phyloP scores from a whole-genome alignment of 2,329 filamentous ascomycete genomes.

The Ophiostoma sp. region DNA sequence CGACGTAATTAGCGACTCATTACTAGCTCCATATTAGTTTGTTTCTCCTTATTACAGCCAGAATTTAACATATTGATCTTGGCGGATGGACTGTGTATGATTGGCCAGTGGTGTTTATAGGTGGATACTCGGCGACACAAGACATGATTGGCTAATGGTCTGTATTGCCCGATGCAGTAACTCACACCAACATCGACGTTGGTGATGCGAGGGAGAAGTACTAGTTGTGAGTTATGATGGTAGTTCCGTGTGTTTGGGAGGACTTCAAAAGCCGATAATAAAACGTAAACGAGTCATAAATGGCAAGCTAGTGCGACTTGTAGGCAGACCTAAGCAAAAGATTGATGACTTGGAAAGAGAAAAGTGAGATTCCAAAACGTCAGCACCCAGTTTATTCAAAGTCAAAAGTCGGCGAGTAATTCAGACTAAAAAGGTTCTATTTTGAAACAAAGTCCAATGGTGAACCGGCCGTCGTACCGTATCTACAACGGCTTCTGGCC shows the following conservation, averaged over 20 bases:
- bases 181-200: neutral
- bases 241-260: neutral
- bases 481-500: slow-evolving; percentile 8
- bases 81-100: neutral
- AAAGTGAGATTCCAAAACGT: too few species aligned
- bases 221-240: neutral
- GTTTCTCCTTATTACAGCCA: slow-evolving; percentile 7
- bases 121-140: neutral
- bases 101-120: neutral
- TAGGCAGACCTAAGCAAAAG: too few species aligned
- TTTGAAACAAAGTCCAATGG: neutral
- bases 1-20: slow-evolving; percentile 10
- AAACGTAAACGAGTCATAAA: too few species aligned
- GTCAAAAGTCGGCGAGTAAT: neutral
- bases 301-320: too few species aligned
- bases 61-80: neutral
- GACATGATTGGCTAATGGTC: neutral
- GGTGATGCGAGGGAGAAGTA: neutral
- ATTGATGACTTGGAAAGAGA: neutral
- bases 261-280: too few species aligned
- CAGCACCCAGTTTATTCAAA: too few species aligned
- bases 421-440: neutral
- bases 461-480: neutral
- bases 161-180: neutral
- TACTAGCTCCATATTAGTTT: slow-evolving; percentile 4